Percentiles rank a stretch among this genome's conserved stretches.
These are phyloP conservation scores for Dipodascus geniculatus DNA, from an alignment of 805 yeast genomes.

Conservation along the genomic window DNA sequence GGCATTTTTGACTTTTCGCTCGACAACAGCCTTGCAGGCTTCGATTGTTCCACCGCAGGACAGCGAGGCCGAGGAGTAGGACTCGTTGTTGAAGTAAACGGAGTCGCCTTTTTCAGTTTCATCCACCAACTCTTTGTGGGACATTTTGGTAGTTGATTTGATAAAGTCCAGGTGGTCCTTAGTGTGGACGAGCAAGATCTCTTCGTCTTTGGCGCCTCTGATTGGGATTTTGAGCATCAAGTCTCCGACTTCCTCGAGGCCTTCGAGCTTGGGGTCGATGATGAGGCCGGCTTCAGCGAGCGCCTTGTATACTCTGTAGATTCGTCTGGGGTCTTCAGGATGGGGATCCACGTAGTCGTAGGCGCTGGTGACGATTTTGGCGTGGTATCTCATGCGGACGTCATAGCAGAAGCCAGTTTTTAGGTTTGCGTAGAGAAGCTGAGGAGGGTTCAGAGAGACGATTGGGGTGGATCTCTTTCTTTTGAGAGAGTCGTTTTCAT, in stretches of 20 bases:
- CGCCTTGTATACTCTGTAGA: constrained; percentile 84
- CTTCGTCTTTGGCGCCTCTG: constrained; percentile 79
- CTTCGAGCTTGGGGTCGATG: constrained; percentile 63
- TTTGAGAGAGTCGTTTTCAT: neutral
- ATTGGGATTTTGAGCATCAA: constrained; percentile 83
- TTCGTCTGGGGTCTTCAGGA: constrained; percentile 97
- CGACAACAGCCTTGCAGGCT: constrained; percentile 90
- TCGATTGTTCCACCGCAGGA: constrained; percentile 97
- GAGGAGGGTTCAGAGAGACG: constrained; percentile 36
- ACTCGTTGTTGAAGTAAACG: constrained; percentile 87
- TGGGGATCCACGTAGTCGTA: constrained; percentile 95
- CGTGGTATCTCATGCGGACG: constrained; percentile 95
- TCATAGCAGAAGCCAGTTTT: constrained; percentile 95
- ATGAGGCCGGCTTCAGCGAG: constrained; percentile 90
- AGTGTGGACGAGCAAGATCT: constrained; percentile 77
- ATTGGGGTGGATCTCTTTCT: constrained; percentile 31
- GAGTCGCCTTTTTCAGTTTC: constrained; percentile 91
- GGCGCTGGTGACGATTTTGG: constrained; percentile 83
- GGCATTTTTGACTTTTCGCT: constrained; percentile 82
- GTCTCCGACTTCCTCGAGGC: constrained; percentile 66
- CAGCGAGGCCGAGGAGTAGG: constrained; percentile 72
- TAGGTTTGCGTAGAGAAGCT: constrained; percentile 55
- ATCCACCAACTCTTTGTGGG: constrained; percentile 60
- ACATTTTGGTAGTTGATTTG: constrained; percentile 64
- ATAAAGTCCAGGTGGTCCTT: constrained; percentile 67